Evolutionary conservation across 192 early-diverging fungal species (phyloP).

Genomic region (Backusella mclennaniae): DNA sequence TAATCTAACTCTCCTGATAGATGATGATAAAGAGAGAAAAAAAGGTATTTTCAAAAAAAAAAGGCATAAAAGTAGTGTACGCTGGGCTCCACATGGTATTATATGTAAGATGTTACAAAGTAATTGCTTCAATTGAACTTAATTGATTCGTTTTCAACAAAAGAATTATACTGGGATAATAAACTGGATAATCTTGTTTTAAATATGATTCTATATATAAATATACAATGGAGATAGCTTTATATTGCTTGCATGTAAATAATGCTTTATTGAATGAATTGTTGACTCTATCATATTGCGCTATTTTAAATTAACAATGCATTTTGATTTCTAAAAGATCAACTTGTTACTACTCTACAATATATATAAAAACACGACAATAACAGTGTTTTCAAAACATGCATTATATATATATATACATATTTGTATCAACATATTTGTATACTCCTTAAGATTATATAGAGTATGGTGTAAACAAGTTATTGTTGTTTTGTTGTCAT

Average conservation of each 20-base stretch:
- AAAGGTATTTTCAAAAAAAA: neutral
- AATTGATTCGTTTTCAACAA: neutral
- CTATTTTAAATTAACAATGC: neutral
- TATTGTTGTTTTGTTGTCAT: neutral
- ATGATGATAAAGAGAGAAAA: constrained; percentile 4
- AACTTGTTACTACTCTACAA: neutral
- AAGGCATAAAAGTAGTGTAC: neutral
- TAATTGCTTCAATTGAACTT: neutral
- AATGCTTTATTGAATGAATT: neutral
- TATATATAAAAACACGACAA: neutral
- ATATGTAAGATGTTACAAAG: neutral
- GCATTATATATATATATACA: neutral
- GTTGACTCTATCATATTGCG: neutral
- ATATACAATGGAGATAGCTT: neutral
- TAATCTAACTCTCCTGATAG: neutral
- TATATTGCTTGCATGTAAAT: neutral
- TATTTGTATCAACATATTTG: neutral
- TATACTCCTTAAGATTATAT: neutral
- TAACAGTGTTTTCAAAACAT: neutral
- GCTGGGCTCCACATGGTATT: neutral
- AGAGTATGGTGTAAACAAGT: neutral
- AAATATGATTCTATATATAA: neutral
- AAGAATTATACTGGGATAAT: neutral
- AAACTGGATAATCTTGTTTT: neutral
- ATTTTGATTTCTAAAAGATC: neutral